Base-by-base conservation (phyloP, 139 green algal species). In the Limnomonas spitsbergensis region DNA sequence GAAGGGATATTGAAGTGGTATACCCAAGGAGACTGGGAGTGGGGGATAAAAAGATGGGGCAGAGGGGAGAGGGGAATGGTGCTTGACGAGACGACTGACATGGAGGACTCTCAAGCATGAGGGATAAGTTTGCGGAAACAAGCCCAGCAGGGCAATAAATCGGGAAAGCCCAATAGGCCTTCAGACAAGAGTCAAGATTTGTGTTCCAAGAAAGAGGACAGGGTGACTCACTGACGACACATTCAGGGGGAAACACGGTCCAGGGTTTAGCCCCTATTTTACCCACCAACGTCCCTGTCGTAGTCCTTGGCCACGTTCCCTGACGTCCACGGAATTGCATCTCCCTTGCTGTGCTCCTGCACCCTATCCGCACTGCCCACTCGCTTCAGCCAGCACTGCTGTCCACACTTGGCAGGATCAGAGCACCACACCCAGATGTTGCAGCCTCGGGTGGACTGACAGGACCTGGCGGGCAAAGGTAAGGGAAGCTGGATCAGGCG, bases 351-450 rank as follows among this genome's bases (percentile, higher is more conserved):
- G 40, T 78, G 73, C 1, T 9, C 26, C 31, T 75, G 26, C 1
- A 74, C n/a, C 1, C 34, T 38, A 29, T 38, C 37, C 1, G 31
- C 29, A 34, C 26, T 31, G 27, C 76, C 76, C n/a, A 69, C 38
- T 34, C 76, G 76, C 76, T 81, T 81, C 27, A 81, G 40, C 76
- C 76, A 81, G 76, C 76, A 81, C 61, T 74, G 61, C 40, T 40
- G 38, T 3, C 76, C 76, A 47, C 76, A 81, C 9, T 2, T 34
- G 34, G 34, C 40, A 29, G 40, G 2, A 36, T 81, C n/a, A 32
- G 3, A 39, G 77, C 77, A 81, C 38, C 38, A 81, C 47, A 81
- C 77, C 77, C 77, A 81, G 1, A 47, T 32, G 35, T 81, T 81
- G 68, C 77, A 81, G 34, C 77, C 77, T n/a, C 42, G 67, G 6